Conservation (phyloP, 352 stramenopile species). For the Phytophthora crassamura region DNA sequence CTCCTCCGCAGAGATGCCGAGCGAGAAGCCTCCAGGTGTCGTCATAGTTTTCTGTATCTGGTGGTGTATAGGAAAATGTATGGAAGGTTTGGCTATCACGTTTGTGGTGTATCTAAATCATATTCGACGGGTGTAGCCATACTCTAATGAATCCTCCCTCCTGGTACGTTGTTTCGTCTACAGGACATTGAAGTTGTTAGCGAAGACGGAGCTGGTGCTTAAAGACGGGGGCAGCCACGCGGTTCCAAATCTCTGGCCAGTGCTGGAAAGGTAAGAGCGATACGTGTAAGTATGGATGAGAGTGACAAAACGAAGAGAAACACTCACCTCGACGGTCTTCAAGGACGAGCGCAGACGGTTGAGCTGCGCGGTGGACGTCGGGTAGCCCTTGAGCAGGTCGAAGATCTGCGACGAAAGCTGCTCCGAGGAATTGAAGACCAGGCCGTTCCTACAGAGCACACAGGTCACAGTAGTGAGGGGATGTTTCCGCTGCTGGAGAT, state of each 20-base stretch:
- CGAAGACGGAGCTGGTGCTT: slow-evolving; percentile 50
- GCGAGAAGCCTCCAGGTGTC: slow-evolving; percentile 39
- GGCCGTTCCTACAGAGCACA: slow-evolving; percentile 60
- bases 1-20: slow-evolving; percentile 64
- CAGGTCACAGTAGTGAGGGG: not conserved
- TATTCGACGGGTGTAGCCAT: too few relatives aligned
- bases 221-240: slow-evolving; percentile 69
- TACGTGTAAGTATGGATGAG: not conserved
- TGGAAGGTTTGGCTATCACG: slow-evolving; percentile 6
- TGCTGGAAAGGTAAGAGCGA: slow-evolving; percentile 43
- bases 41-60: slow-evolving; percentile 19
- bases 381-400: slow-evolving; percentile 65
- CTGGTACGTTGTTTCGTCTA: too few relatives aligned
- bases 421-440: slow-evolving; percentile 71
- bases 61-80: not conserved
- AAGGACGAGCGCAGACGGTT: slow-evolving; percentile 55
- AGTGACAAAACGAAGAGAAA: not conserved
- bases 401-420: slow-evolving; percentile 70
- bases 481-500: not conserved
- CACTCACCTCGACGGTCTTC: slow-evolving; percentile 63
- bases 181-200: slow-evolving; percentile 4
- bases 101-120: slow-evolving; percentile 5
- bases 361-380: slow-evolving; percentile 50
- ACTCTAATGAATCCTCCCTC: too few relatives aligned
- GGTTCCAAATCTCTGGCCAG: slow-evolving; percentile 82